phyloP scores from a whole-genome alignment of 352 stramenopile species.

The Globisporangium rhizosaccharum region DNA sequence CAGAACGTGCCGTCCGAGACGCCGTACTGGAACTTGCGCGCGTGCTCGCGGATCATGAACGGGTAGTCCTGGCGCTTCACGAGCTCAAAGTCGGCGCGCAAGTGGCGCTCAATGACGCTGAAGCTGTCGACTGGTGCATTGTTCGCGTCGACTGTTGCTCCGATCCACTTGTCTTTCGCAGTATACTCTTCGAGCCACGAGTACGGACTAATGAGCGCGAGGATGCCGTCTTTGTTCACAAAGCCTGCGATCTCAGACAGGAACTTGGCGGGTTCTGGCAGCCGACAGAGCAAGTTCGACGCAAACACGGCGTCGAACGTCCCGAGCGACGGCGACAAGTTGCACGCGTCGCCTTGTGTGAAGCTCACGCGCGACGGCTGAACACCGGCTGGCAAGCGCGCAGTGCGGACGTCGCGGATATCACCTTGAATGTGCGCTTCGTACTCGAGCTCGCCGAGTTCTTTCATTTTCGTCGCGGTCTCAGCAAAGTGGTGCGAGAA shows the following conservation, averaged over 20 bases:
- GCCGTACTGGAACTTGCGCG: constrained; percentile 90
- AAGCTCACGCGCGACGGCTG: constrained; percentile 81
- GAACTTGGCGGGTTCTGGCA: constrained; percentile 91
- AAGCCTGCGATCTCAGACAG: constrained; percentile 81
- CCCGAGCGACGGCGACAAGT: constrained; percentile 63
- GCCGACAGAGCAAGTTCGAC: constrained; percentile 94
- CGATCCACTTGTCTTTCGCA: constrained; percentile 85
- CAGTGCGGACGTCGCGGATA: constrained; percentile 51
- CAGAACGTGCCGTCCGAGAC: constrained; percentile 87
- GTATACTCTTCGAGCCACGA: constrained; percentile 98
- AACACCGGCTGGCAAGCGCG: constrained; percentile 54
- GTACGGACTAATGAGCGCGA: constrained; percentile 95
- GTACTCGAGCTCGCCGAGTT: constrained; percentile 73
- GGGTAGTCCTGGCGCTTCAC: constrained; percentile 79
- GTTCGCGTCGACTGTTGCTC: constrained; percentile 35
- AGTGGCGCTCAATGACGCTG: constrained; percentile 46
- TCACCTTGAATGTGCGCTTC: constrained; percentile 88
- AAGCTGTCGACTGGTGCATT: constrained; percentile 63
- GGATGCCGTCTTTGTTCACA: constrained; percentile 88
- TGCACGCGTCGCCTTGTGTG: constrained; percentile 92
- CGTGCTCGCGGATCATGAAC: constrained; percentile 91
- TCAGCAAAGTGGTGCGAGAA: constrained; percentile 90
- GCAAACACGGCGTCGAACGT: constrained; percentile 94
- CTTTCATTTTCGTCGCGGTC: constrained; percentile 85
- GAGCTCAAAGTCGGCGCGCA: constrained; percentile 70